Conservation (phyloP, 1,284 basidiomycete genomes). For the Polyporus tsugae region DNA sequence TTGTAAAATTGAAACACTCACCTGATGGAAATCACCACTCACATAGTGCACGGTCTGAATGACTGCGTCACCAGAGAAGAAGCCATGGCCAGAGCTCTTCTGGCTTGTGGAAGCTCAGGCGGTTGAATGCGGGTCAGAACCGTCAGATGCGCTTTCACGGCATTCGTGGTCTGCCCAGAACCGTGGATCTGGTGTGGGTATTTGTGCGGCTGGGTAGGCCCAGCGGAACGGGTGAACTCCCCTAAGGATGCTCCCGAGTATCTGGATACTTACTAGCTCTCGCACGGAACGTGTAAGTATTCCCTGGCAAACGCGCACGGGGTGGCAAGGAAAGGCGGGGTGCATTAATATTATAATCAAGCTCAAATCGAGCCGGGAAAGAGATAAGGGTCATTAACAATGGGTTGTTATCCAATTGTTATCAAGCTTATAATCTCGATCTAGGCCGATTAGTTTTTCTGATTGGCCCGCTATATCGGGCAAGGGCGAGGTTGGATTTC, state of each 20-base stretch:
- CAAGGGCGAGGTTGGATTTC: slow-evolving; percentile 17
- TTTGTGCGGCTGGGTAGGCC: neutral
- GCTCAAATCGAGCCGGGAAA: neutral
- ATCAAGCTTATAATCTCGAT: slow-evolving; percentile 19
- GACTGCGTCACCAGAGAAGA: neutral
- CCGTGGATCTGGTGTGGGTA: slow-evolving; percentile 8
- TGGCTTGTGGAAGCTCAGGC: neutral
- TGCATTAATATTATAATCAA: neutral
- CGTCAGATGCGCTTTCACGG: neutral
- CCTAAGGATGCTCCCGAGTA: neutral
- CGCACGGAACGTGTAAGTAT: neutral
- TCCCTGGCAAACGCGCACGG: neutral
- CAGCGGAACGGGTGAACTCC: neutral
- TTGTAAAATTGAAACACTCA: neutral
- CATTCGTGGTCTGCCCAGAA: neutral
- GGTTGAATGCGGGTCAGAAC: neutral
- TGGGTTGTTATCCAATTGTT: slow-evolving; percentile 4
- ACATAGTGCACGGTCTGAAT: neutral
- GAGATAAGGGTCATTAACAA: neutral
- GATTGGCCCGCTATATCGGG: slow-evolving; percentile 30
- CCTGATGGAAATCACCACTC: neutral
- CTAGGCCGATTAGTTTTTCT: slow-evolving; percentile 18
- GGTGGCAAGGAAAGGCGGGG: neutral
- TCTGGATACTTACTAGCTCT: neutral
- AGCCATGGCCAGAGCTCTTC: neutral